Percentiles rank a stretch among this genome's conserved stretches.
Evolutionary conservation across 768 basidiomycete species (phyloP).

Genomic region (Amanita thiersii): DNA sequence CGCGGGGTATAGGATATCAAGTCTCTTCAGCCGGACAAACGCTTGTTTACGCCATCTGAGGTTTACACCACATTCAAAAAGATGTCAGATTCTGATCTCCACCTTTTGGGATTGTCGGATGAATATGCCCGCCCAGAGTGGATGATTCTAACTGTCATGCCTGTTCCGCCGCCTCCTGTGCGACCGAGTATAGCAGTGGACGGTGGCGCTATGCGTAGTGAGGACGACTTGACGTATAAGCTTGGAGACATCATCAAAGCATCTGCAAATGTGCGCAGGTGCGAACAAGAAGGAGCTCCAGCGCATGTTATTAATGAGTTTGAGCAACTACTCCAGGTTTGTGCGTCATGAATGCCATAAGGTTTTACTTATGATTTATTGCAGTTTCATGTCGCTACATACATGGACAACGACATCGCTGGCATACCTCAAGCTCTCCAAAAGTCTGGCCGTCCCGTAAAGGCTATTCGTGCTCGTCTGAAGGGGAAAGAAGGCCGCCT

Average conservation of each 20-base stretch:
- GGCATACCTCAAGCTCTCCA: slow-evolving; percentile 96
- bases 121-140: slow-evolving; percentile 97
- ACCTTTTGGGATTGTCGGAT: slow-evolving; percentile 85
- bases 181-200: slow-evolving; percentile 97
- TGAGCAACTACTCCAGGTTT: slow-evolving; percentile 89
- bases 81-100: slow-evolving; percentile 84
- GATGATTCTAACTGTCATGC: slow-evolving; percentile 99
- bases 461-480: slow-evolving; percentile 94
- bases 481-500: slow-evolving; percentile 99
- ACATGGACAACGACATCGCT: slow-evolving; percentile 99
- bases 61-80: slow-evolving; percentile 95
- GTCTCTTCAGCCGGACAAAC: slow-evolving; percentile 73
- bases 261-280: slow-evolving; percentile 83
- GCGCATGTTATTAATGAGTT: slow-evolving; percentile 94
- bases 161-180: slow-evolving; percentile 96
- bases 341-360: slow-evolving; percentile 13
- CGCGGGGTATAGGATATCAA: slow-evolving; percentile 56
- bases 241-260: slow-evolving; percentile 95
- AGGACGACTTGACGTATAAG: slow-evolving; percentile 98
- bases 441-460: slow-evolving; percentile 95
- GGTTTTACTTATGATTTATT: slow-evolving; percentile 8
- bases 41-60: slow-evolving; percentile 76
- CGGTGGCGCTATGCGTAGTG: slow-evolving; percentile 92
- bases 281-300: slow-evolving; percentile 95
- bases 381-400: slow-evolving; percentile 97